Percentiles rank a stretch among this genome's conserved stretches.
Evolutionary conservation across 2,329 filamentous ascomycete genomes (phyloP).

Genomic region (Nigrograna mackinnonii): DNA sequence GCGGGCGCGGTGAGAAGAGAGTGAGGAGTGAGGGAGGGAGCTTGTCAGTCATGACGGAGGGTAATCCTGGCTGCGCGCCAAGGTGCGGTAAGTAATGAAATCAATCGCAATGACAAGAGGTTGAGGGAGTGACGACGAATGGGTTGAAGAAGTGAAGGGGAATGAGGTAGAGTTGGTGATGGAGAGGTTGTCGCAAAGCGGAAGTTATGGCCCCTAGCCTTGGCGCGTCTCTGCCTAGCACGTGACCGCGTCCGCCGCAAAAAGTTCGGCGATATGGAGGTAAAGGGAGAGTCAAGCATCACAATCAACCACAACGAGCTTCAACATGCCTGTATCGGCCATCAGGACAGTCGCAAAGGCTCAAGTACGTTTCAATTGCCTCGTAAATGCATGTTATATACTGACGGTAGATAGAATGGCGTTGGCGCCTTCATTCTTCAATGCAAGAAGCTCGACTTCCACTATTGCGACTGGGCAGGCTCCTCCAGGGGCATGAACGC

Average conservation of each 20-base stretch:
- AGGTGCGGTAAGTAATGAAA: constrained; percentile 19
- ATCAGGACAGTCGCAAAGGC: constrained; percentile 59
- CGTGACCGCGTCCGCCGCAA: constrained; percentile 23
- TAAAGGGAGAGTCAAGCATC: constrained; percentile 1
- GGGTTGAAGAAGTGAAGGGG: constrained; percentile 7
- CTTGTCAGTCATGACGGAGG: constrained; percentile 82
- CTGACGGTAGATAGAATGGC: constrained; percentile 72
- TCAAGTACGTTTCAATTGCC: constrained; percentile 50
- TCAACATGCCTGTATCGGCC: constrained; percentile 52
- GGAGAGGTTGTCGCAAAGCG: constrained; percentile 8
- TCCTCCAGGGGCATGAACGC: constrained; percentile 92
- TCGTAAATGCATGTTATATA: constrained; percentile 7
- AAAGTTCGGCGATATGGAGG: constrained; percentile 11
- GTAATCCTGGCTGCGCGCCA: constrained; percentile 39
- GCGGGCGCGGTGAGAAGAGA: constrained; percentile 92
- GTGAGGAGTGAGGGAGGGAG: constrained; percentile 89
- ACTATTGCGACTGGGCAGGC: constrained; percentile 96
- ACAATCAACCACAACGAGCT: constrained; percentile 16
- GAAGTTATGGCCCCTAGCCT: constrained; percentile 10
- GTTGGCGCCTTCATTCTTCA: constrained; percentile 95
- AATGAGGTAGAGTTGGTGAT: constrained; percentile 8
- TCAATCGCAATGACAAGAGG: constrained; percentile 4
- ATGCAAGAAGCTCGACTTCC: constrained; percentile 93
- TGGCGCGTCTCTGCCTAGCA: constrained; percentile 26
- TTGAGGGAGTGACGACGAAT: constrained; percentile 22